A percentile compares a stretch with the other conserved stretches of the same genome.
Conservation (phyloP, 2,329 filamentous ascomycete species). For the Calonectria hawksworthii region DNA sequence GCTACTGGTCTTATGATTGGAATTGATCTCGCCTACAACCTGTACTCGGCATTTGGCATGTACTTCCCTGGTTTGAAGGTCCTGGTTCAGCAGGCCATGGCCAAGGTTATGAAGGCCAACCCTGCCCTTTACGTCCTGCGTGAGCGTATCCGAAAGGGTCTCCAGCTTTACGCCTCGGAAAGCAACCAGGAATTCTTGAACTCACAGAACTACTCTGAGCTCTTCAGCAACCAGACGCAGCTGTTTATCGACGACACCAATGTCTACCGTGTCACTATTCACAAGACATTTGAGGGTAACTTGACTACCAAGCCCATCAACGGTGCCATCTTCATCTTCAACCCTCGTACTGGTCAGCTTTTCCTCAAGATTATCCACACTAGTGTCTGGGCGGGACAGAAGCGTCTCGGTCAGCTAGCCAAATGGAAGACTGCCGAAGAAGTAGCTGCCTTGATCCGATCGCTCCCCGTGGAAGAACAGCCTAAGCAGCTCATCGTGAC, state of each 20-base stretch:
- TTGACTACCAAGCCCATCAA: constrained; percentile 99
- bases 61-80: constrained; percentile 99
- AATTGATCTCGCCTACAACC: constrained; percentile 96
- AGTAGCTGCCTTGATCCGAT: constrained; percentile 97
- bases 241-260: constrained; percentile 99
- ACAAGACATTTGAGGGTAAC: constrained; percentile 99
- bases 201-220: constrained; percentile 98
- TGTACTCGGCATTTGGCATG: constrained; percentile 98
- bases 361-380: constrained; percentile 99
- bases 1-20: constrained; percentile 98
- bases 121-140: constrained; percentile 95
- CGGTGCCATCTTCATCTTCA: constrained; percentile 99
- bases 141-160: constrained; percentile 97
- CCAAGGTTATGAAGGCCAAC: constrained; percentile 99
- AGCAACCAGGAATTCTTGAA: constrained; percentile 99
- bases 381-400: constrained; percentile 98
- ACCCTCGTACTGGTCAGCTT: constrained; percentile 95
- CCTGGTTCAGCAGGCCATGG: constrained; percentile 97
- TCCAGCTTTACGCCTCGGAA: constrained; percentile 97
- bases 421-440: constrained; percentile 99
- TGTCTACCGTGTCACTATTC: constrained; percentile 98
- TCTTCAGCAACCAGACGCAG: constrained; percentile 99
- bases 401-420: constrained; percentile 96
- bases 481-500: constrained; percentile 99
- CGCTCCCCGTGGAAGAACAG: constrained; percentile 96